phyloP scores from a whole-genome alignment of 257 asterid species.

The Mitragyna speciosa region DNA sequence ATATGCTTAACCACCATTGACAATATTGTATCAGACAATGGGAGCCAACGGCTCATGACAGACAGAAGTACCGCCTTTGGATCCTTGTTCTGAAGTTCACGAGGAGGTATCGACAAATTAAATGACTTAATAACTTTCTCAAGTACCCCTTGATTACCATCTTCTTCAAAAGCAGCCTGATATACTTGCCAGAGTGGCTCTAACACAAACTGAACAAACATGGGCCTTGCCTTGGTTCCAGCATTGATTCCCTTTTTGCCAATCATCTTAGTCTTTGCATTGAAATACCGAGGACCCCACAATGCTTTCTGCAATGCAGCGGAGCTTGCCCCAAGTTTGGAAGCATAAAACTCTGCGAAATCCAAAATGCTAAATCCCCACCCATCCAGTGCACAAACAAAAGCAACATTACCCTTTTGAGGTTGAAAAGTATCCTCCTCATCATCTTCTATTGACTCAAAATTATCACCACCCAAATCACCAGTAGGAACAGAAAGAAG shows the following conservation, averaged over 20 bases:
- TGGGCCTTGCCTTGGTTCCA: conserved; percentile 68
- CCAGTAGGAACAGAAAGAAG: conserved; percentile 58
- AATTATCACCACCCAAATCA: conserved; percentile 44
- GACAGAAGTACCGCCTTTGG: conserved; percentile 81
- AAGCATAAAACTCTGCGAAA: conserved; percentile 73
- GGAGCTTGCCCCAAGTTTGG: conserved; percentile 70
- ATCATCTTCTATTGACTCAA: conserved; percentile 69
- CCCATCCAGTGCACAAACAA: conserved; percentile 91
- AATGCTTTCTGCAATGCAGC: conserved; percentile 64
- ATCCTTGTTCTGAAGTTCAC: conserved; percentile 84
- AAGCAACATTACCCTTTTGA: conserved; percentile 91
- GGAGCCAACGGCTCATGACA: conserved; percentile 95
- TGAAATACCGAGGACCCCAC: conserved; percentile 86
- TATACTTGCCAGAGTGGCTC: conserved; percentile 94
- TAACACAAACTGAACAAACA: conserved; percentile 81
- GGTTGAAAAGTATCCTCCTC: conserved; percentile 96
- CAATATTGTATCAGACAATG: conserved; percentile 70
- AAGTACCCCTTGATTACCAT: conserved; percentile 52
- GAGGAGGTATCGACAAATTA: conserved; percentile 75
- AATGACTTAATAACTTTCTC: conserved; percentile 68
- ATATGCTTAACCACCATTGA: conserved; percentile 70
- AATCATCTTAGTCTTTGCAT: conserved; percentile 66
- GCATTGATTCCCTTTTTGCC: conserved; percentile 64
- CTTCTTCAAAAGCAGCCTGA: conserved; percentile 53
- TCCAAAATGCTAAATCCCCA: conserved; percentile 79